These are phyloP conservation scores for Solanum hybrid DNA, from an alignment of 305 asterid genomes.

Conservation along the genomic window DNA sequence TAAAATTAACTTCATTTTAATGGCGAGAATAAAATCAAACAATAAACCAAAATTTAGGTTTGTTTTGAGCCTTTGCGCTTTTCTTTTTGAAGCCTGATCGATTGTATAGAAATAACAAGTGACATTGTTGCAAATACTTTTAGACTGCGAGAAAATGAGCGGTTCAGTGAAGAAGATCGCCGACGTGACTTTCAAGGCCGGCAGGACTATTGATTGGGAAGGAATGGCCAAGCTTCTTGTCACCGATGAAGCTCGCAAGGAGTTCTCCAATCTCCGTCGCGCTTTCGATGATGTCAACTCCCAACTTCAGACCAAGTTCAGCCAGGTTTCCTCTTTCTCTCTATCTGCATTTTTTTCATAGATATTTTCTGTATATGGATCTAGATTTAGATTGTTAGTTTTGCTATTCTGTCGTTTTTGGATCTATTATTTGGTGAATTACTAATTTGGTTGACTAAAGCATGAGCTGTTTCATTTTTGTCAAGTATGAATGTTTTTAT, in stretches of 20 bases:
- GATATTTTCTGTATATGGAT: background rate
- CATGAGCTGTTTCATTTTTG: background rate
- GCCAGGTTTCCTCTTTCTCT: slow-evolving; percentile 46
- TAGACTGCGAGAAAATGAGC: slow-evolving; percentile 37
- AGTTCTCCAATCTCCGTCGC: slow-evolving; percentile 77
- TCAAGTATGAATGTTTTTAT: background rate
- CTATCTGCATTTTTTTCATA: background rate
- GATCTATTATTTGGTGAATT: background rate
- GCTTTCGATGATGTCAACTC: slow-evolving; percentile 83
- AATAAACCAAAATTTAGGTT: no score
- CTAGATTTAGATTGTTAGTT: background rate
- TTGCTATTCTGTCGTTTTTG: background rate
- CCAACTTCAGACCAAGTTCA: slow-evolving; percentile 85
- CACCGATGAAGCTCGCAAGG: slow-evolving; percentile 89
- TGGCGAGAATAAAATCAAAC: no score
- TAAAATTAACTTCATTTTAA: no score
- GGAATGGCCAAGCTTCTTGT: slow-evolving; percentile 86
- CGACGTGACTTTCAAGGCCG: slow-evolving; percentile 72
- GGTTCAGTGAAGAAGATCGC: slow-evolving; percentile 66
- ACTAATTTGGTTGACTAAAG: background rate
- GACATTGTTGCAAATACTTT: background rate
- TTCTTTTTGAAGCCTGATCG: background rate
- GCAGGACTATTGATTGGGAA: slow-evolving; percentile 63
- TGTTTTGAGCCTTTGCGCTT: no score
- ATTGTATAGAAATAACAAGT: background rate